These are phyloP conservation scores for Fomitopsis schrenkii DNA, from an alignment of 1,284 basidiomycete species.

Conservation along the genomic window DNA sequence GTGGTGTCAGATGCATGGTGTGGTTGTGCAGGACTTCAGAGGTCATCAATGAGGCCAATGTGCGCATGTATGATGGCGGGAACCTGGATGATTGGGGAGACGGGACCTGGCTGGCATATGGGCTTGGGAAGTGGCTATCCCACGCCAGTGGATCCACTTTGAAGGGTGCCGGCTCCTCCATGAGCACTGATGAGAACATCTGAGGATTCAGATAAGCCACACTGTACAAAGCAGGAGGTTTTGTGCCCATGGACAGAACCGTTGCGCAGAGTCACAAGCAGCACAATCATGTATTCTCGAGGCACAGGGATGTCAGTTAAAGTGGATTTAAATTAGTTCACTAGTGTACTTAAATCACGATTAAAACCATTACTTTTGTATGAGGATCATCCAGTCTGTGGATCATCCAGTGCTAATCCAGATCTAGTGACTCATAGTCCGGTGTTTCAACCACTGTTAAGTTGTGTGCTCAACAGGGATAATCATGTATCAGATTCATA, in stretches of 20 bases:
- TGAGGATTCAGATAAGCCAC: neutral
- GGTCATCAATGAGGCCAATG: slow-evolving; percentile 25
- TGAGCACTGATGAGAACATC: neutral
- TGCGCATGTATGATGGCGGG: slow-evolving; percentile 24
- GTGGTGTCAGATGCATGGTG: too few relatives aligned
- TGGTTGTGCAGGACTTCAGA: slow-evolving; percentile 29
- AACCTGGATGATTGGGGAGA: slow-evolving; percentile 26
- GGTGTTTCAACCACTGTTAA: too few relatives aligned
- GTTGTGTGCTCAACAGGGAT: too few relatives aligned
- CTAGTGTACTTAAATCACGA: too few relatives aligned
- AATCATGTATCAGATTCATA: too few relatives aligned
- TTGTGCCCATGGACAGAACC: slow-evolving; percentile 14
- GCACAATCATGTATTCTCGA: neutral
- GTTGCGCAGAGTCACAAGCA: slow-evolving; percentile 22
- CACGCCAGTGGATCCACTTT: neutral
- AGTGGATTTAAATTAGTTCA: too few relatives aligned
- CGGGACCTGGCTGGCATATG: slow-evolving; percentile 13
- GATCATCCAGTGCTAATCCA: too few relatives aligned
- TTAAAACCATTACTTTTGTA: too few relatives aligned
- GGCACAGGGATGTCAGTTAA: too few relatives aligned
- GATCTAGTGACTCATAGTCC: too few relatives aligned
- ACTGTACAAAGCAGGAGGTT: slow-evolving; percentile 2
- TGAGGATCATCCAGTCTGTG: too few relatives aligned
- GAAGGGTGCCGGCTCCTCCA: neutral
- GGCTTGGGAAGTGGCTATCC: neutral